Evolutionary conservation across 345 rosid species (phyloP).

Genomic region (Hypericum perforatum): DNA sequence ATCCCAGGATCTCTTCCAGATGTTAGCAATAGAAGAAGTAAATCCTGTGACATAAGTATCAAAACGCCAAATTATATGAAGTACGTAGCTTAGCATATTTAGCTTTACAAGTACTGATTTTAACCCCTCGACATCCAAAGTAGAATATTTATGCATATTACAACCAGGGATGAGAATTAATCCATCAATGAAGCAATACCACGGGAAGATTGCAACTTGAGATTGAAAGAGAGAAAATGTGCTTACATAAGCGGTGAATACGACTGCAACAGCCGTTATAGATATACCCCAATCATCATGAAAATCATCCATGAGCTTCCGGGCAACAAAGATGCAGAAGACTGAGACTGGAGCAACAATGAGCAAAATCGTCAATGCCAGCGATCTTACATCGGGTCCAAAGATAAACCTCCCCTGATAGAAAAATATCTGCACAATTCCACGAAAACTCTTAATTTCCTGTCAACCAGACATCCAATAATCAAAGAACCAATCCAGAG

Average conservation of each 20-base stretch:
- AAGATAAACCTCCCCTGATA: conserved; percentile 9
- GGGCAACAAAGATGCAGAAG: conserved; percentile 4
- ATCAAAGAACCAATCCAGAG: no score
- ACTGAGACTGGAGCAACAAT: conserved; percentile 10
- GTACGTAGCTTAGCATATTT: background rate
- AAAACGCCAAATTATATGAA: background rate
- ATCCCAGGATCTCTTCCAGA: conserved; percentile 33
- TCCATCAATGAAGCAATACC: no score
- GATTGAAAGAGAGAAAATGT: background rate
- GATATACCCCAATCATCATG: conserved; percentile 6
- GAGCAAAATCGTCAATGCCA: conserved; percentile 4
- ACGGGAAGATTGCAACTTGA: no score
- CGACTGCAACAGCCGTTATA: background rate
- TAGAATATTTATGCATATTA: no score
- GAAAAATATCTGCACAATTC: conserved; percentile 3
- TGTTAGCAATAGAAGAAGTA: conserved; percentile 24
- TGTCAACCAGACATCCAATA: no score
- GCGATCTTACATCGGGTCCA: conserved; percentile 10
- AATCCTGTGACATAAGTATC: conserved; percentile 17
- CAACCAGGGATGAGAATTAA: no score
- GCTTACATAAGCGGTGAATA: conserved; percentile 6
- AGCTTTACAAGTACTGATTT: no score
- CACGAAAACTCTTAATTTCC: no score
- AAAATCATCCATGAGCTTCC: conserved; percentile 6
- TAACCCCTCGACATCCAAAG: no score